A percentile compares a stretch with the other conserved stretches of the same genome.
Conservation (phyloP, 495 filamentous ascomycete species). For the Xylaria telfairii region DNA sequence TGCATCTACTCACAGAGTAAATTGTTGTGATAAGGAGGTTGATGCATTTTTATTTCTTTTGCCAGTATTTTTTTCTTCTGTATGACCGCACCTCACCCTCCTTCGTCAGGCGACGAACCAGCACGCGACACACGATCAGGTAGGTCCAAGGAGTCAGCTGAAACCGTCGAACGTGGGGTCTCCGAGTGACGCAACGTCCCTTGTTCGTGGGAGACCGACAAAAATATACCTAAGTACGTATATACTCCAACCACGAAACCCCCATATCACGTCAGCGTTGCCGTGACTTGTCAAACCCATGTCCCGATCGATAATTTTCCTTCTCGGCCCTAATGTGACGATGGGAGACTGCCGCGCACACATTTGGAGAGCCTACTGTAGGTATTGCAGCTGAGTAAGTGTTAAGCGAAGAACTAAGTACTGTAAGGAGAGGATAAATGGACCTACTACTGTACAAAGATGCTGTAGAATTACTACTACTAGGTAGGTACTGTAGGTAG, state of each 20-base stretch:
- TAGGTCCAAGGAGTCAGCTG: constrained; percentile 21
- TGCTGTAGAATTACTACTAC: neutral
- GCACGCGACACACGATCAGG: constrained; percentile 26
- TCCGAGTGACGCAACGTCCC: constrained; percentile 18
- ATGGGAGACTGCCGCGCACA: neutral
- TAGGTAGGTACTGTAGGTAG: neutral
- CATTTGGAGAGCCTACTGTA: neutral
- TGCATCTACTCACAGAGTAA: neutral
- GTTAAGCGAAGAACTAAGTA: no score
- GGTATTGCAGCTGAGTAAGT: neutral
- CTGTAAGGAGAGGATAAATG: neutral
- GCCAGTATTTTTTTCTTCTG: constrained; percentile 3
- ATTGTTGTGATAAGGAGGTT: neutral
- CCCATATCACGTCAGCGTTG: constrained; percentile 16
- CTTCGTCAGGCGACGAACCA: constrained; percentile 25
- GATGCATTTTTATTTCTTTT: neutral
- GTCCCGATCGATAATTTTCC: neutral
- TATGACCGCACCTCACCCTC: constrained; percentile 18
- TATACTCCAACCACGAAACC: constrained; percentile 1
- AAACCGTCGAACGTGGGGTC: constrained; percentile 27
- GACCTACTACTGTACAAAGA: no score
- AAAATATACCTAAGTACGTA: neutral
- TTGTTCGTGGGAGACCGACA: neutral
- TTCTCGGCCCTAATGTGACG: neutral
- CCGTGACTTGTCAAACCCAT: neutral